Evolutionary conservation across 2,329 filamentous ascomycete genomes (phyloP).

Genomic region (Dothistroma pini): DNA sequence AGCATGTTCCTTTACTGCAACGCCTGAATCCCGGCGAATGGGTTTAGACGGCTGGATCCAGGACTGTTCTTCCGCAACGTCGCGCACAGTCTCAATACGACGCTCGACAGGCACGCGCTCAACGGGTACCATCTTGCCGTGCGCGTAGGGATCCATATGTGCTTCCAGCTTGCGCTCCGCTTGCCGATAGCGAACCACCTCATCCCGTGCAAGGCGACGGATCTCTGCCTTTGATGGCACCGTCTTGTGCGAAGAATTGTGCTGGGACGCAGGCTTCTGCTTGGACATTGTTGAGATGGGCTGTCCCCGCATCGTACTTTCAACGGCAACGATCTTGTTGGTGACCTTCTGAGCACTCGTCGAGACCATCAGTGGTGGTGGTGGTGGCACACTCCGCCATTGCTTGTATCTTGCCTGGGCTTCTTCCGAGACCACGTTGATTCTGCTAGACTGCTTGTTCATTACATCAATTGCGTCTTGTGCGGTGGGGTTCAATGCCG

Average conservation of each 20-base stretch:
- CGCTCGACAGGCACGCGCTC: slow-evolving; percentile 23
- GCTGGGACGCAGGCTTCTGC: not conserved
- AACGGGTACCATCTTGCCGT: slow-evolving; percentile 30
- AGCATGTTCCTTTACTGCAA: not conserved
- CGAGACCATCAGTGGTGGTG: not conserved
- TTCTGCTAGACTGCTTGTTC: slow-evolving; percentile 7
- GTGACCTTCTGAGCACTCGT: not conserved
- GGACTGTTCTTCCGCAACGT: slow-evolving; percentile 13
- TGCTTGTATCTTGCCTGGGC: not conserved
- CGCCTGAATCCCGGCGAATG: slow-evolving; percentile 8
- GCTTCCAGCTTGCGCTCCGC: slow-evolving; percentile 34
- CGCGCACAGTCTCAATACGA: slow-evolving; percentile 24
- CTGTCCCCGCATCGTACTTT: not conserved
- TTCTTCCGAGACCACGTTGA: not conserved
- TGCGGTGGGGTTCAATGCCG: slow-evolving; percentile 13
- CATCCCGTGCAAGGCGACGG: slow-evolving; percentile 33
- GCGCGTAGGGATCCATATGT: slow-evolving; percentile 30
- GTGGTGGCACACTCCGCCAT: not conserved
- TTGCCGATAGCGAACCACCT: slow-evolving; percentile 33
- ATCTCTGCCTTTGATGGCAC: slow-evolving; percentile 24
- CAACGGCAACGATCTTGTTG: not conserved
- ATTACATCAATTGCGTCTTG: slow-evolving; percentile 19
- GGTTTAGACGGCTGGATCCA: slow-evolving; percentile 12
- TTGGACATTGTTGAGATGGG: not conserved
- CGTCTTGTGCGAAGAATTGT: not conserved